Evolutionary conservation across 2,329 filamentous ascomycete genomes (phyloP).

Genomic region (Albophoma yamanashiensis): DNA sequence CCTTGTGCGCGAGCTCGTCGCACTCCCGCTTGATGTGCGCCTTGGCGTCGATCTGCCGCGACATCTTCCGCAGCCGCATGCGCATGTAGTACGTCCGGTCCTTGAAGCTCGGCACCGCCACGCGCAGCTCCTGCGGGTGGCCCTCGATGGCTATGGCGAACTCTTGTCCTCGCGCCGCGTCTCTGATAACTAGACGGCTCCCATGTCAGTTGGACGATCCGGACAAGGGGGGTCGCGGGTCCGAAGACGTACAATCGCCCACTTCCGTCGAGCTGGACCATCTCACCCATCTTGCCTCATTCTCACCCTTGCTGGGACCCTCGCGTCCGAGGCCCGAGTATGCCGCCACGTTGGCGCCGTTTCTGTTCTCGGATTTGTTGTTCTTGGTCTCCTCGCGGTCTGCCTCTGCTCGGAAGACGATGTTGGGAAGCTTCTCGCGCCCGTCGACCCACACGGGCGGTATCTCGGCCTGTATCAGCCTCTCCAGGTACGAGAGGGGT

Average conservation of each 20-base stretch:
- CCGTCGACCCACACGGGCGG: slow-evolving; percentile 56
- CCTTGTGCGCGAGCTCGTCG: slow-evolving; percentile 64
- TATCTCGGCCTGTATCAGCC: slow-evolving; percentile 79
- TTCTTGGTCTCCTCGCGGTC: slow-evolving; percentile 40
- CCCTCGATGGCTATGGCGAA: slow-evolving; percentile 80
- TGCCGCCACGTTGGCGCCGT: slow-evolving; percentile 44
- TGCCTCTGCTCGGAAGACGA: slow-evolving; percentile 73
- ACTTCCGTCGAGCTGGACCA: slow-evolving; percentile 87
- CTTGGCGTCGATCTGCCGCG: slow-evolving; percentile 55
- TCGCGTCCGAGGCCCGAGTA: slow-evolving; percentile 63
- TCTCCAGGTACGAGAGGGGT: slow-evolving; percentile 80
- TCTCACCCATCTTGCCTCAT: slow-evolving; percentile 55
- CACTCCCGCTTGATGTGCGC: slow-evolving; percentile 72
- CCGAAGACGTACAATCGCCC: slow-evolving; percentile 49
- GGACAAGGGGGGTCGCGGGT: too few species aligned
- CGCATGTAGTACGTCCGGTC: slow-evolving; percentile 87
- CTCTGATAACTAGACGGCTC: slow-evolving; percentile 53
- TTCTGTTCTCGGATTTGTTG: slow-evolving; percentile 12
- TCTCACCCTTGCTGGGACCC: slow-evolving; percentile 30
- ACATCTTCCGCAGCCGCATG: slow-evolving; percentile 62
- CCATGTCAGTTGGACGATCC: too few species aligned
- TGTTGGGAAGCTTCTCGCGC: slow-evolving; percentile 57
- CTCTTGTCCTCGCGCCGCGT: slow-evolving; percentile 74
- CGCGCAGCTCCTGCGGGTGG: slow-evolving; percentile 50
- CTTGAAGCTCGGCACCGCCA: slow-evolving; percentile 77